Conservation (phyloP, 2,329 filamentous ascomycete species). For the Periconia sp. region DNA sequence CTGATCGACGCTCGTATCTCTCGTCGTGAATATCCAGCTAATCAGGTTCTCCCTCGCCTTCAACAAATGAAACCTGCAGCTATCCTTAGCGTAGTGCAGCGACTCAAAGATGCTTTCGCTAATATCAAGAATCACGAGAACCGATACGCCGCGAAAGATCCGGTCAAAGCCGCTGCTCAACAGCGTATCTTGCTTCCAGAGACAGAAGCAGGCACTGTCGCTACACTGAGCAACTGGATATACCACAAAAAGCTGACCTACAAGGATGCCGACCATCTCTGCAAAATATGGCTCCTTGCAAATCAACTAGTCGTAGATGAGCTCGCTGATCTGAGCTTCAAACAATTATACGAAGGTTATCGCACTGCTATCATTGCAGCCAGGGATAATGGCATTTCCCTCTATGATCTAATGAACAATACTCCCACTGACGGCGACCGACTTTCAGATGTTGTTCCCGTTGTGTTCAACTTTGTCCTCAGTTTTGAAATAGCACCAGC, state of each 20-base stretch:
- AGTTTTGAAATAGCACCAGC: slow-evolving; percentile 9
- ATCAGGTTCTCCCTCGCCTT: slow-evolving; percentile 6
- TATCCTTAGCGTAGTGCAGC: slow-evolving; percentile 6
- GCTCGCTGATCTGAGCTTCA: slow-evolving; percentile 17
- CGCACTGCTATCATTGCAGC: slow-evolving; percentile 4
- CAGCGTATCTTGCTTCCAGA: slow-evolving; percentile 14
- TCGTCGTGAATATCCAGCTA: not conserved
- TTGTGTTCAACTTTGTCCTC: slow-evolving; percentile 23
- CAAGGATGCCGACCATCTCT: slow-evolving; percentile 12
- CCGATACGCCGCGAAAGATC: slow-evolving; percentile 1
- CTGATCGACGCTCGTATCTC: slow-evolving; percentile 1
- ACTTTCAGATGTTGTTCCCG: slow-evolving; percentile 3
- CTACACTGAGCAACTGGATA: slow-evolving; percentile 20
- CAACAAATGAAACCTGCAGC: slow-evolving; percentile 10
- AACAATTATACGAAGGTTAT: slow-evolving; percentile 7
- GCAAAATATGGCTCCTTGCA: slow-evolving; percentile 17
- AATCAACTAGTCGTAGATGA: slow-evolving; percentile 10
- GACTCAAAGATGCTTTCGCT: slow-evolving; percentile 4
- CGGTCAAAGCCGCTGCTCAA: slow-evolving; percentile 19
- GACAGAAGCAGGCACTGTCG: slow-evolving; percentile 9
- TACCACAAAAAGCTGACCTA: slow-evolving; percentile 9
- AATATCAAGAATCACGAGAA: slow-evolving; percentile 12
- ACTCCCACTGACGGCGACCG: not conserved
- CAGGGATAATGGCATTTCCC: not conserved
- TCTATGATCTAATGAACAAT: slow-evolving; percentile 2